Base-by-base conservation (phyloP, 1,284 basidiomycete genomes). In the Tetrapyrgos nigripes region DNA sequence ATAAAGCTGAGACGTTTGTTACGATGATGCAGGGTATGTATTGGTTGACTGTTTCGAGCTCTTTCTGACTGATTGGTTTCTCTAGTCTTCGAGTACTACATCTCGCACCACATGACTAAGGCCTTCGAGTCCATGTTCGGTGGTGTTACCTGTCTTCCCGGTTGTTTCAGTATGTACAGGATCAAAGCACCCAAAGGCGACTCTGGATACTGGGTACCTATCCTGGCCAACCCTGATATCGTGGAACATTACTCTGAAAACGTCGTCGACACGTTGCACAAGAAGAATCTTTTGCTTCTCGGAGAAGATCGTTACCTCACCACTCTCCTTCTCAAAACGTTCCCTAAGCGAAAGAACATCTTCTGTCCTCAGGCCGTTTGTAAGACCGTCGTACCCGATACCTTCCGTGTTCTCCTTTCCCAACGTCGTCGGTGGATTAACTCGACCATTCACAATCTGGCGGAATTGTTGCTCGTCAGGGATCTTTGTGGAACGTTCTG, bases 361-460 rank as follows among this genome's bases (percentile, higher is more conserved):
- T 99, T 99, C 83, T 97, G 94, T 71, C 97, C 97, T 2, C 94
- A 97, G 75, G 97, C 97, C 0, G 94, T 97, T 11, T 99, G 97
- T 82, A 96, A 98, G 81, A 99, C 97, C 26, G 85, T 98, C 65
- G 97, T 97, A 1, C 97, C 97, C 1, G 96, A 99, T 73, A 95
- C 94, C 2, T 99, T 99, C 86, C 82, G 85, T 53, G 88, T 98
- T 45, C 82, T 99, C 48, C 85, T 99, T 24, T 98, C 96, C 3
- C 97, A 99, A 73, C 93, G 97, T 68, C 91, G 97, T 69, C 91
- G 97, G 62, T 99, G 97, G 97, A 99, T 99, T 80, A 99, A 99
- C 81, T 98, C 96, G 61, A 99, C 97, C 0, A 90, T 99, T 50
- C 97, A 99, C 80, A 99, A 99, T 70, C 80, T 99, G 49, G 92